A percentile compares a stretch with the other conserved stretches of the same genome.
Conservation (phyloP, 2,329 filamentous ascomycete genomes). For the Neoscytalidium dimidiatum region DNA sequence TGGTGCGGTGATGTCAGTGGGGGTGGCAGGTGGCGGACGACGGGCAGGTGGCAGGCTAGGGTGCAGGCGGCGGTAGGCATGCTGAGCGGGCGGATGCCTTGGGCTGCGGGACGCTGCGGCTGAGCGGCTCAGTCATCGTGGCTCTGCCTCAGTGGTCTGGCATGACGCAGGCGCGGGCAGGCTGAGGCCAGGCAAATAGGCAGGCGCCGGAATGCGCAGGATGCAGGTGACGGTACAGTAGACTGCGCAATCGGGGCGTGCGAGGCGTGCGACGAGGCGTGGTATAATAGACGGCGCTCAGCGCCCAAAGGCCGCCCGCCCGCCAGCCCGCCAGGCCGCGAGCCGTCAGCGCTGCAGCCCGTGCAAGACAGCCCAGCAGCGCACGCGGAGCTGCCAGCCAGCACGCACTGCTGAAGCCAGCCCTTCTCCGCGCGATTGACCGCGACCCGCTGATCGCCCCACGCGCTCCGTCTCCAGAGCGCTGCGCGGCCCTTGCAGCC, state of each 20-base stretch:
- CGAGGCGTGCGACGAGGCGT: background rate
- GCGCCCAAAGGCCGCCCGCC: too few relatives aligned
- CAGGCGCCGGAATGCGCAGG: constrained; percentile 9
- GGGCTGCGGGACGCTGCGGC: constrained; percentile 6
- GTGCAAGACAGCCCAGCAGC: background rate
- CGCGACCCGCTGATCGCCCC: constrained; percentile 17
- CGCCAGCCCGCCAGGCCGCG: too few relatives aligned
- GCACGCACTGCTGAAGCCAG: background rate
- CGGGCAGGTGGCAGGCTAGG: too few relatives aligned
- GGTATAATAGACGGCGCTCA: constrained; percentile 11
- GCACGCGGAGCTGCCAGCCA: constrained; percentile 4
- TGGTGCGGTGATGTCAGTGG: constrained; percentile 14
- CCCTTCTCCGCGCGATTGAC: constrained; percentile 14
- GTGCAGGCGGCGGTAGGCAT: too few relatives aligned
- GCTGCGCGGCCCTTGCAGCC: constrained; percentile 16
- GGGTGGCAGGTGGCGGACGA: too few relatives aligned
- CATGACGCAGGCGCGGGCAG: constrained; percentile 10
- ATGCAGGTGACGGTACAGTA: constrained; percentile 5
- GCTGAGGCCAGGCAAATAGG: constrained; percentile 12
- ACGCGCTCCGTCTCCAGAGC: constrained; percentile 10
- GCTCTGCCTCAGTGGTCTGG: constrained; percentile 7
- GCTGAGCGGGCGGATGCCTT: constrained; percentile 11
- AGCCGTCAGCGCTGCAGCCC: background rate
- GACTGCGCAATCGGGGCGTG: background rate
- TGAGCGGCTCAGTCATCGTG: constrained; percentile 17